A percentile compares a stretch with the other conserved stretches of the same genome.
phyloP scores from a whole-genome alignment of 1,284 basidiomycete genomes.

The Ganoderma lingzhi region DNA sequence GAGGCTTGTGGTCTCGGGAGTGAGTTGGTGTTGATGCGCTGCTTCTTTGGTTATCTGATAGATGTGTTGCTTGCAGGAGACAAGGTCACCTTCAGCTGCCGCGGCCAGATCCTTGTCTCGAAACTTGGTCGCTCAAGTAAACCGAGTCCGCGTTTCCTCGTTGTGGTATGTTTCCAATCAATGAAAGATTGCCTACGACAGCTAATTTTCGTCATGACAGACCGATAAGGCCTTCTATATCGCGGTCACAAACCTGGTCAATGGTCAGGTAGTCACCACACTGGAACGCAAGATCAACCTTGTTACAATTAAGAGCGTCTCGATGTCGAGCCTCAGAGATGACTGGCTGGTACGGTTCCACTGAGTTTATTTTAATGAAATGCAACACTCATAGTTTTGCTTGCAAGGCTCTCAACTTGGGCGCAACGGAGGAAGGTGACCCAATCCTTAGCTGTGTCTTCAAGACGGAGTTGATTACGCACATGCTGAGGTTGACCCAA shows the following conservation, averaged over 20 bases:
- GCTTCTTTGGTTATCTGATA: constrained; percentile 8
- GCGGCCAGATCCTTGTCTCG: constrained; percentile 87
- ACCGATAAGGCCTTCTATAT: constrained; percentile 93
- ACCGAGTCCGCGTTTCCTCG: constrained; percentile 90
- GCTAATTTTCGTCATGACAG: constrained; percentile 49
- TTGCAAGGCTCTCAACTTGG: constrained; percentile 73
- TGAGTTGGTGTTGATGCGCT: constrained; percentile 48
- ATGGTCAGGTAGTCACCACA: constrained; percentile 67
- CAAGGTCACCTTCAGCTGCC: constrained; percentile 87
- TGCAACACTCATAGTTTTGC: background rate
- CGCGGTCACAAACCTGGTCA: constrained; percentile 73
- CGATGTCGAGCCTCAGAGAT: constrained; percentile 90
- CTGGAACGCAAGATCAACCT: constrained; percentile 93
- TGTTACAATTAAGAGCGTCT: constrained; percentile 85
- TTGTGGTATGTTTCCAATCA: constrained; percentile 71
- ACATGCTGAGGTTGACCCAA: constrained; percentile 84
- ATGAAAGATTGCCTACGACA: background rate
- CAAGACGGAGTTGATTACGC: constrained; percentile 95
- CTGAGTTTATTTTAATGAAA: background rate
- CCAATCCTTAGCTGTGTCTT: constrained; percentile 92
- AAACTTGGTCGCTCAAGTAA: constrained; percentile 92
- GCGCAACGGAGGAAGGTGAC: constrained; percentile 91
- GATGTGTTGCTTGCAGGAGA: constrained; percentile 56
- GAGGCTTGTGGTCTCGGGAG: constrained; percentile 79
- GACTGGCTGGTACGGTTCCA: constrained; percentile 85